A percentile compares a stretch with the other conserved stretches of the same genome.
These are phyloP conservation scores for Orbilia quercus DNA, from an alignment of 2,329 filamentous ascomycete genomes.

Conservation along the genomic window DNA sequence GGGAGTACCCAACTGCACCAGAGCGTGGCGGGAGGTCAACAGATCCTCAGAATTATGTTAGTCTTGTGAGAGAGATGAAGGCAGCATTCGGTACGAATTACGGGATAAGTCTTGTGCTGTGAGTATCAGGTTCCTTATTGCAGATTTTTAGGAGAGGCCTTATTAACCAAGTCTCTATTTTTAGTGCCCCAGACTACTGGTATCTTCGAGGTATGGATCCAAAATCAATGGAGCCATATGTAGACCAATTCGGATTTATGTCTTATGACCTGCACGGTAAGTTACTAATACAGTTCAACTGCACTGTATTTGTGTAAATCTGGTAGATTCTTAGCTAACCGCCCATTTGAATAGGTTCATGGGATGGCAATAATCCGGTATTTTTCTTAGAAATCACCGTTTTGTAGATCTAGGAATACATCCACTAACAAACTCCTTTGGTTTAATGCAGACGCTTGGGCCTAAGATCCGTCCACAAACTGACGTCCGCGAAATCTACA, in stretches of 20 bases:
- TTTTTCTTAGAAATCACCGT: slow-evolving; percentile 21
- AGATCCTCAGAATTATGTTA: slow-evolving; percentile 62
- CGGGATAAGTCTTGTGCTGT: slow-evolving; percentile 36
- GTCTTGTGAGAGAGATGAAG: slow-evolving; percentile 60
- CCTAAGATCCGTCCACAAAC: slow-evolving; percentile 66
- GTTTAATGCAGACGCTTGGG: slow-evolving; percentile 65
- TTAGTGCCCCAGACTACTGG: slow-evolving; percentile 57
- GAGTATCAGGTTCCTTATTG: not conserved
- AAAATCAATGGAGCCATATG: slow-evolving; percentile 57
- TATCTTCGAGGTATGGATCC: slow-evolving; percentile 61
- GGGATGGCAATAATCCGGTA: slow-evolving; percentile 24
- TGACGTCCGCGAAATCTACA: slow-evolving; percentile 64
- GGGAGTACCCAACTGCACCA: slow-evolving; percentile 63
- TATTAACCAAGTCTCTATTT: not conserved
- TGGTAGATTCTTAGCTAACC: not conserved
- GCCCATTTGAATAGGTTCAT: slow-evolving; percentile 14
- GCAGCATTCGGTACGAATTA: slow-evolving; percentile 62
- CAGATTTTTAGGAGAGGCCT: not conserved
- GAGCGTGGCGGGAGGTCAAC: slow-evolving; percentile 62
- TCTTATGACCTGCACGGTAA: slow-evolving; percentile 57
- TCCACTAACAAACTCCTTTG: slow-evolving; percentile 65
- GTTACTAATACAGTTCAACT: too few species aligned
- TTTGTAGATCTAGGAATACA: slow-evolving; percentile 62
- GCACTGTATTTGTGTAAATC: too few species aligned
- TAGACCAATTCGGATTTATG: slow-evolving; percentile 62